Evolutionary conservation across 129 eudicot genomes (phyloP).

Genomic region (Heracleum sosnowskyi): DNA sequence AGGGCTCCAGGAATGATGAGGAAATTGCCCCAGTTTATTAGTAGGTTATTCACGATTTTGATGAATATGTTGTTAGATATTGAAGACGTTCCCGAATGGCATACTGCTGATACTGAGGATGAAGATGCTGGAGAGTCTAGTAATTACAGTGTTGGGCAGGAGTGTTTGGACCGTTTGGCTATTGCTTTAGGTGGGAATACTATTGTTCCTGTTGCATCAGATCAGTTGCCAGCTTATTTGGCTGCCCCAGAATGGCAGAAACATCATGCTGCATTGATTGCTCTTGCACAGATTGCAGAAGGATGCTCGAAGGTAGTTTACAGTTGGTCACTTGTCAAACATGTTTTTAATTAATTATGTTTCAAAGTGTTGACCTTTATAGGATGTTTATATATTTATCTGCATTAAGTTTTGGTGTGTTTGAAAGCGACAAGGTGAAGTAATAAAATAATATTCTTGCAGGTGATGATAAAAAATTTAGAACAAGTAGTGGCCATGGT

Average conservation of each 20-base stretch:
- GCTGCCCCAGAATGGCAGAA: slow-evolving; percentile 97
- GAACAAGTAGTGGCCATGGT: slow-evolving; percentile 96
- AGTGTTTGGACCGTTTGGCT: slow-evolving; percentile 82
- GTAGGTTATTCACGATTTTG: slow-evolving; percentile 63
- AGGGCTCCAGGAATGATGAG: slow-evolving; percentile 97
- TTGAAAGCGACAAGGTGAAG: background rate
- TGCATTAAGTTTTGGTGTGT: background rate
- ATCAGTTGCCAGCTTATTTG: slow-evolving; percentile 68
- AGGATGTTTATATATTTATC: background rate
- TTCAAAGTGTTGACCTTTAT: background rate
- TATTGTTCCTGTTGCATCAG: slow-evolving; percentile 91
- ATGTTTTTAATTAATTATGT: background rate
- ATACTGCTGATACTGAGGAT: slow-evolving; percentile 70
- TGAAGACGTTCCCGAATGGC: slow-evolving; percentile 88
- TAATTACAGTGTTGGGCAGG: slow-evolving; percentile 86
- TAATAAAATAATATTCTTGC: slow-evolving; percentile 12
- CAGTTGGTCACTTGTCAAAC: background rate
- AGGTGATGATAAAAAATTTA: slow-evolving; percentile 93
- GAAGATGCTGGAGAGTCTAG: slow-evolving; percentile 93
- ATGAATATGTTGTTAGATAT: slow-evolving; percentile 74
- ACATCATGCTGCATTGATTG: slow-evolving; percentile 87
- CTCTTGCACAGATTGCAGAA: slow-evolving; percentile 90
- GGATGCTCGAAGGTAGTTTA: slow-evolving; percentile 77
- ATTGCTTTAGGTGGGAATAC: slow-evolving; percentile 87
- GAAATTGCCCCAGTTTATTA: slow-evolving; percentile 80